Evolutionary conservation across 2,329 filamentous ascomycete species (phyloP).

Genomic region (Didymella keratinophila): DNA sequence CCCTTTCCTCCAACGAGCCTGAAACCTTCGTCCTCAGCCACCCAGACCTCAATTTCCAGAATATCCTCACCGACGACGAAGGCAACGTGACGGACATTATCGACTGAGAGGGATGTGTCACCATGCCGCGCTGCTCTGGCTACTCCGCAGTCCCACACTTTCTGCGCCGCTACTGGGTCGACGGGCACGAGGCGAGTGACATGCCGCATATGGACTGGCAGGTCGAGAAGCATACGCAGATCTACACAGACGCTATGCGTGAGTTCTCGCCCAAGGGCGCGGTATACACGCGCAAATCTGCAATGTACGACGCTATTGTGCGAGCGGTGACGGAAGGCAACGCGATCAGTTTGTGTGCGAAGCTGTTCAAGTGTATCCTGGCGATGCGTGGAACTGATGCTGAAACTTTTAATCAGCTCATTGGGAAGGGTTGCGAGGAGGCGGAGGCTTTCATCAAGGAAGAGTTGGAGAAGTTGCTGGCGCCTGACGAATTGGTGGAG

Average conservation of each 20-base stretch:
- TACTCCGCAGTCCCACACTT: background rate
- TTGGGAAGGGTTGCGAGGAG: background rate
- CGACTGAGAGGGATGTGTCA: background rate
- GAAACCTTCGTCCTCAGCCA: background rate
- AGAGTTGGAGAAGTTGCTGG: background rate
- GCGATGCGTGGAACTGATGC: background rate
- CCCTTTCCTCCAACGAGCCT: background rate
- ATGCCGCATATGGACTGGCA: constrained; percentile 2
- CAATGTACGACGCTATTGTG: background rate
- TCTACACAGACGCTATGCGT: background rate
- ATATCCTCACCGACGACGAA: background rate
- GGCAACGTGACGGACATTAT: background rate
- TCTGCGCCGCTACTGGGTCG: background rate
- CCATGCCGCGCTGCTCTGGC: background rate
- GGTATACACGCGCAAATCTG: background rate
- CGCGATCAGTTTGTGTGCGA: background rate
- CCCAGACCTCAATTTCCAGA: background rate
- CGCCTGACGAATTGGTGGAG: background rate
- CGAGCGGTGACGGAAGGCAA: background rate
- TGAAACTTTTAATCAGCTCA: background rate
- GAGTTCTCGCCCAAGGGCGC: background rate
- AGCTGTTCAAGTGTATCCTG: background rate
- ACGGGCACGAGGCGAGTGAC: background rate
- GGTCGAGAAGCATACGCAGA: background rate
- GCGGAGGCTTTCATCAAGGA: background rate